Conservation (phyloP, 1,139 yeast species). For the Geotrichum reessii region DNA sequence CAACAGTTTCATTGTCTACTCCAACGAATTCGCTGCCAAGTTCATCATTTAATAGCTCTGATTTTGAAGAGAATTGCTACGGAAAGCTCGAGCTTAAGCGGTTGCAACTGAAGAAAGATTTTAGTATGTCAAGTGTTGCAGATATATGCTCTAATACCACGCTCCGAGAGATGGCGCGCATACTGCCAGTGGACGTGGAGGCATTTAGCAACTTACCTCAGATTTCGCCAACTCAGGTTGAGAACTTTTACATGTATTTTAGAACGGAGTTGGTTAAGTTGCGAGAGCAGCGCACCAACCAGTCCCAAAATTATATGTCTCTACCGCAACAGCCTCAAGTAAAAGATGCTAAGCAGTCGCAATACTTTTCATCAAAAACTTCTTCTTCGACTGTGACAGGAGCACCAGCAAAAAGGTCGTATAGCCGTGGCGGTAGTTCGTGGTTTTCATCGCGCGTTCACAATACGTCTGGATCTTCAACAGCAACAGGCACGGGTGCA, state of each 20-base stretch:
- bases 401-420: background rate
- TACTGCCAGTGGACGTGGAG: constrained; percentile 17
- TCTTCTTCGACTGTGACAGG: background rate
- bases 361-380: background rate
- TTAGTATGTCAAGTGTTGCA: constrained; percentile 8
- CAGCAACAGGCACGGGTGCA: background rate
- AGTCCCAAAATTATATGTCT: background rate
- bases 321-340: background rate
- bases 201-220: constrained; percentile 19
- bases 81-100: constrained; percentile 18
- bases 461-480: background rate
- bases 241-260: constrained; percentile 17
- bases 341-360: background rate
- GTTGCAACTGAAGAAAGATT: constrained; percentile 14
- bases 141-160: constrained; percentile 23
- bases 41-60: background rate
- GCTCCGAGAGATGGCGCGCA: constrained; percentile 20
- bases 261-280: constrained; percentile 19
- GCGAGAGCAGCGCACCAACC: constrained; percentile 3
- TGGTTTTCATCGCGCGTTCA: background rate
- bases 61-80: constrained; percentile 20
- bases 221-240: constrained; percentile 19
- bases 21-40: background rate
- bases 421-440: background rate
- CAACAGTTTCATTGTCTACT: background rate